A percentile compares a stretch with the other conserved stretches of the same genome.
phyloP scores from a whole-genome alignment of 768 basidiomycete species.

The Mycena vulgaris region DNA sequence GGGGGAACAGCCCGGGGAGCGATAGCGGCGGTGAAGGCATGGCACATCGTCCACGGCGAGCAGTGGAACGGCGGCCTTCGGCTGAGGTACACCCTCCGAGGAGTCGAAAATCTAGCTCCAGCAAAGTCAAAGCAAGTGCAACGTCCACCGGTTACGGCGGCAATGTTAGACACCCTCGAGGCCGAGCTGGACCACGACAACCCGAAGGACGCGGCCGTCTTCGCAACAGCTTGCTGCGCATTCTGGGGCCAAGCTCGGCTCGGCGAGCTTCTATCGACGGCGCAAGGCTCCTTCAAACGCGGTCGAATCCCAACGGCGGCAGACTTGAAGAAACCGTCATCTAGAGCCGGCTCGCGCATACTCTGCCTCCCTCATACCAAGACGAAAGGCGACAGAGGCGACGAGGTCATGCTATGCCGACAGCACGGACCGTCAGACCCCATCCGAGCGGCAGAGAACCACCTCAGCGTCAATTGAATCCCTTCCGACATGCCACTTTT shows the following conservation, averaged over 20 bases:
- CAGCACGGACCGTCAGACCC: constrained; percentile 2
- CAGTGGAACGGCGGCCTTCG: constrained; percentile 16
- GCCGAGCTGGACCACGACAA: constrained; percentile 12
- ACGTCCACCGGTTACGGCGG: neutral
- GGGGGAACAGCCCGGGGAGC: neutral
- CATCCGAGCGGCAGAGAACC: neutral
- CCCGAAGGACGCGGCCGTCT: constrained; percentile 30
- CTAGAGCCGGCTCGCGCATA: neutral
- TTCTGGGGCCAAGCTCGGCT: constrained; percentile 36
- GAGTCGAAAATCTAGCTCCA: constrained; percentile 29
- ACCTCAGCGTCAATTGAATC: constrained; percentile 1
- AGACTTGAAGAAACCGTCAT: neutral
- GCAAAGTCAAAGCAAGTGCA: neutral
- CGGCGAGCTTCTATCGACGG: constrained; percentile 32
- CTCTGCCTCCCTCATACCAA: neutral
- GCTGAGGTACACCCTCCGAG: constrained; percentile 21
- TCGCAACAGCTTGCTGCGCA: constrained; percentile 27
- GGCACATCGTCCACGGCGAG: constrained; percentile 35
- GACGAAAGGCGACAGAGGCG: constrained; percentile 1
- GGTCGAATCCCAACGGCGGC: neutral
- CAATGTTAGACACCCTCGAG: constrained; percentile 15
- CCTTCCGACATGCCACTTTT: constrained; percentile 17
- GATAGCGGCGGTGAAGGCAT: constrained; percentile 29
- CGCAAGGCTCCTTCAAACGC: neutral
- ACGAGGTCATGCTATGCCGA: neutral